These are phyloP conservation scores for Apiospora kogelbergensis DNA, from an alignment of 2,329 filamentous ascomycete genomes.

Conservation along the genomic window DNA sequence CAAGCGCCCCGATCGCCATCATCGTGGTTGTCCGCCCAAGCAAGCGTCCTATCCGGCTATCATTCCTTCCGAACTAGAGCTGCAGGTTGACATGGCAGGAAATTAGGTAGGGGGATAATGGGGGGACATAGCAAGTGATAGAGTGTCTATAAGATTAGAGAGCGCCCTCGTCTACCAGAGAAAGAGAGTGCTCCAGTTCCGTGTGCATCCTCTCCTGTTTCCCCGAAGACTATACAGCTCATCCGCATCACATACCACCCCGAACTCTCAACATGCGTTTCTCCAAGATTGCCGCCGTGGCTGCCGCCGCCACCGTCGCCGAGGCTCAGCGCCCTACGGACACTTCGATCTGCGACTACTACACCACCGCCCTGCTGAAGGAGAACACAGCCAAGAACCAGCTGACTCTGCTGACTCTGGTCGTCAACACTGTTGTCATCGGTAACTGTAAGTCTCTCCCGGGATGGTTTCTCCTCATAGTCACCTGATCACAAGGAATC, in stretches of 20 bases:
- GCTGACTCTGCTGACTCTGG: slow-evolving; percentile 50
- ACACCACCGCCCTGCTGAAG: slow-evolving; percentile 58
- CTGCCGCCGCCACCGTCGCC: slow-evolving; percentile 25
- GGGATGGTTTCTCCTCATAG: neutral
- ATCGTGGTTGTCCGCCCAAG: neutral
- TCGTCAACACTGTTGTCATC: slow-evolving; percentile 64
- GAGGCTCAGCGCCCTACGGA: slow-evolving; percentile 47
- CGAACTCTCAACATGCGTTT: slow-evolving; percentile 25
- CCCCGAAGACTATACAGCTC: neutral
- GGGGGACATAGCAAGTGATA: neutral
- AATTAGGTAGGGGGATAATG: neutral
- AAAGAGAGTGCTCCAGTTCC: neutral
- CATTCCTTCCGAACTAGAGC: neutral
- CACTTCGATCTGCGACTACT: slow-evolving; percentile 61
- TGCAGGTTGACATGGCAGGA: neutral
- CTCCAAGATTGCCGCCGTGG: slow-evolving; percentile 23
- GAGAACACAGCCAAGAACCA: slow-evolving; percentile 61
- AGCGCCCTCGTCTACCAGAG: neutral
- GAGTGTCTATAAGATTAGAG: neutral
- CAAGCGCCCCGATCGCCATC: neutral
- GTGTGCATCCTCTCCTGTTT: neutral
- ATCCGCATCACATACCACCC: neutral
- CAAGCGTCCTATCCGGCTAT: neutral
- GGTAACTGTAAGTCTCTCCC: slow-evolving; percentile 50
- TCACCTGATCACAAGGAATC: neutral